Evolutionary conservation across 805 yeast species (phyloP).

Genomic region (Hermanozyma aechmeae): DNA sequence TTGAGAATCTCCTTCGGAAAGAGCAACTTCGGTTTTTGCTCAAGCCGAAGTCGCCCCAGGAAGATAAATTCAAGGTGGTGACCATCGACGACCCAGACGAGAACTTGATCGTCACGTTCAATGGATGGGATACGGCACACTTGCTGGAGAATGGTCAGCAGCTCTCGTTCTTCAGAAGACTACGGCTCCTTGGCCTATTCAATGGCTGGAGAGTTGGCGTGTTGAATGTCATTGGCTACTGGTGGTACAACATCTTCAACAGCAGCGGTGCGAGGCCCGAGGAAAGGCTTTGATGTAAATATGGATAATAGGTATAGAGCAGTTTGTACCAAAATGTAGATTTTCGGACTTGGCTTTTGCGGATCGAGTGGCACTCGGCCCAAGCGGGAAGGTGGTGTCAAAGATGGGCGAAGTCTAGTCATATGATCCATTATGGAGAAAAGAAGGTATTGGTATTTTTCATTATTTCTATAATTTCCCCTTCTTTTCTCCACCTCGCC

Average conservation of each 20-base stretch:
- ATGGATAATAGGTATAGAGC: no score
- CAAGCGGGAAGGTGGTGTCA: no score
- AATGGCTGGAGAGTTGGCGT: constrained; percentile 91
- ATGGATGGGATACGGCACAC: constrained; percentile 7
- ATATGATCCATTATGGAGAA: no score
- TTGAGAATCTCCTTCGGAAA: constrained; percentile 77
- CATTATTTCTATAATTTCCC: no score
- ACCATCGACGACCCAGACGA: constrained; percentile 35
- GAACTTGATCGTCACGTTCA: constrained; percentile 47
- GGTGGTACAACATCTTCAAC: constrained; percentile 62
- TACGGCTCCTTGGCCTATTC: constrained; percentile 36
- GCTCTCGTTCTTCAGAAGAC: constrained; percentile 23
- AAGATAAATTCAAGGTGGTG: constrained; percentile 28
- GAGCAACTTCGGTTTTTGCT: constrained; percentile 68
- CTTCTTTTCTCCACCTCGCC: no score
- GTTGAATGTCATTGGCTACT: constrained; percentile 69
- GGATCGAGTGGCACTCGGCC: no score
- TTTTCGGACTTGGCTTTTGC: no score
- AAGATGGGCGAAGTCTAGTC: no score
- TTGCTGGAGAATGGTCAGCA: constrained; percentile 8
- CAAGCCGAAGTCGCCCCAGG: constrained; percentile 21
- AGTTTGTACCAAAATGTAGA: no score
- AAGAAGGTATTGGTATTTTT: no score
- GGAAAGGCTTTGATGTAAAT: constrained; percentile 7
- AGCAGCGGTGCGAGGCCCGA: constrained; percentile 23